These are phyloP conservation scores for Magnaporthiopsis poae DNA, from an alignment of 2,329 filamentous ascomycete genomes.

Conservation along the genomic window DNA sequence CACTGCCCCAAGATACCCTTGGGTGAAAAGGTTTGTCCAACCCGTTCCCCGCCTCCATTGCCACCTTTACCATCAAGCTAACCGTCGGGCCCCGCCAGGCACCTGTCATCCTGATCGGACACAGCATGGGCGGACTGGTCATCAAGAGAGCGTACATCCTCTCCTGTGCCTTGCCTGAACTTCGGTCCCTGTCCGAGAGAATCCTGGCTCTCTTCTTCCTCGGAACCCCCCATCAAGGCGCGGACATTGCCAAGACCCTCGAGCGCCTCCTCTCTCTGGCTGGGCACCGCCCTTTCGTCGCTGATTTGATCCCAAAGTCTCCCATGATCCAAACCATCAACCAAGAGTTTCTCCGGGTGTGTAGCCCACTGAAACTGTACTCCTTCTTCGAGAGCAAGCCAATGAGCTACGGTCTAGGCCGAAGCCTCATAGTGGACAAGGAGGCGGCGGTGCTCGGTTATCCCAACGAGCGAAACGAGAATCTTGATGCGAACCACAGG, in stretches of 20 bases:
- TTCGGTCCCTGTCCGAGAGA: conserved; percentile 14
- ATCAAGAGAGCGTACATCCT: conserved; percentile 27
- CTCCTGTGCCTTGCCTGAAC: conserved; percentile 16
- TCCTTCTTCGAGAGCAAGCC: conserved; percentile 25
- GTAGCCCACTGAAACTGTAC: conserved; percentile 17
- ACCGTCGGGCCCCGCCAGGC: conserved; percentile 9
- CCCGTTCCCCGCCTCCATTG: conserved; percentile 1
- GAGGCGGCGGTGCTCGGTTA: conserved; percentile 20
- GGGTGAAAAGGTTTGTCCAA: conserved; percentile 10
- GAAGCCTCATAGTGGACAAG: conserved; percentile 23
- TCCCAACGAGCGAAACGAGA: conserved; percentile 18
- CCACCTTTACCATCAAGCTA: not conserved
- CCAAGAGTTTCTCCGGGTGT: conserved; percentile 23
- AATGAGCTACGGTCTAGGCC: conserved; percentile 17
- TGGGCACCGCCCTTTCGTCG: conserved; percentile 20
- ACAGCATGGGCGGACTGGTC: conserved; percentile 21
- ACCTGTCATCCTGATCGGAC: conserved; percentile 18
- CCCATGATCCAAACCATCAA: conserved; percentile 21
- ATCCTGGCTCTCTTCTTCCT: conserved; percentile 28
- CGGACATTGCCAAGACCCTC: conserved; percentile 19
- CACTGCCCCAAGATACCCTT: conserved; percentile 18
- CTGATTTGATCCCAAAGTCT: conserved; percentile 21
- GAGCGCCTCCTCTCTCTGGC: conserved; percentile 15
- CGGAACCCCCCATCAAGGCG: conserved; percentile 28
- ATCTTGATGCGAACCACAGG: conserved; percentile 23